Conservation (phyloP, 768 basidiomycete species). For the Suillus decipiens region DNA sequence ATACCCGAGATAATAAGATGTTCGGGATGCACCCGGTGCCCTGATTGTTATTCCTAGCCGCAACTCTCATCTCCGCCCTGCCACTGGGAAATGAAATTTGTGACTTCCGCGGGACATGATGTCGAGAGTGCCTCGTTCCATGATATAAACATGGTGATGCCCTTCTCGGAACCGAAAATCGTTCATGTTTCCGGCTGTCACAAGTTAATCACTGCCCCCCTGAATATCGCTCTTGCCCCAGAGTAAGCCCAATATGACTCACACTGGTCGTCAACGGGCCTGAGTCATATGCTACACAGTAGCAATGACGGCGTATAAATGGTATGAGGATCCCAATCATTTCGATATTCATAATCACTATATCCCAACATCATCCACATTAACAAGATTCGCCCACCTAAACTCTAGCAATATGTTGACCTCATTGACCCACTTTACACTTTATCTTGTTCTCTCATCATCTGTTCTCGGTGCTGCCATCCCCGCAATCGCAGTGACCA, state of each 20-base stretch:
- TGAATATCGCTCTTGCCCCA: neutral
- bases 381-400: neutral
- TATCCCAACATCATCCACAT: neutral
- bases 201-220: neutral
- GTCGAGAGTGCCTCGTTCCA: no score
- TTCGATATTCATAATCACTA: neutral
- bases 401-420: neutral
- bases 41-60: neutral
- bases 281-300: neutral
- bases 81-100: neutral
- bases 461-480: constrained; percentile 1
- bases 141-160: neutral
- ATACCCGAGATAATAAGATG: neutral
- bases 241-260: neutral
- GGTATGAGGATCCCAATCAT: neutral
- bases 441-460: neutral
- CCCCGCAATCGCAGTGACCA: neutral
- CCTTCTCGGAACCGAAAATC: neutral
- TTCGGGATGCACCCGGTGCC: neutral
- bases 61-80: neutral
- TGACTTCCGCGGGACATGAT: neutral
- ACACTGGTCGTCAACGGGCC: neutral
- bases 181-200: neutral
- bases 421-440: neutral
- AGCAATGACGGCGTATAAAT: constrained; percentile 1